A percentile compares a stretch with the other conserved stretches of the same genome.
phyloP scores from a whole-genome alignment of 2,329 filamentous ascomycete species.

The Periconia sp. region DNA sequence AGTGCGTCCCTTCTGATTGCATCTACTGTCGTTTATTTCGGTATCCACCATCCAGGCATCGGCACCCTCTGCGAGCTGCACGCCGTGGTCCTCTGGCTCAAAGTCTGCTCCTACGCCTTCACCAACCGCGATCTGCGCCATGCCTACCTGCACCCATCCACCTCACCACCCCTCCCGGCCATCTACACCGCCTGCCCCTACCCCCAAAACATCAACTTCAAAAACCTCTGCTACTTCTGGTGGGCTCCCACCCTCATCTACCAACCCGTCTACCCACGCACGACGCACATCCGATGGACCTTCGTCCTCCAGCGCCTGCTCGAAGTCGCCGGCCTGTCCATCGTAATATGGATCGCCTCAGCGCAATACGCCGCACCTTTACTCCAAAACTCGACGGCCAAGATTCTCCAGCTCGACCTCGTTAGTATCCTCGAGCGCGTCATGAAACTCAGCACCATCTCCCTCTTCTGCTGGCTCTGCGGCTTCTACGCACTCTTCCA shows the following conservation, averaged over 20 bases:
- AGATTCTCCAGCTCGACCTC: constrained; percentile 78
- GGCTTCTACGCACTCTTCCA: constrained; percentile 98
- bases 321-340: constrained; percentile 75
- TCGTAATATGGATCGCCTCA: constrained; percentile 93
- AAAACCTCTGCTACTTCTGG: constrained; percentile 94
- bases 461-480: constrained; percentile 92
- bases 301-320: constrained; percentile 83
- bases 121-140: constrained; percentile 95
- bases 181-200: constrained; percentile 85
- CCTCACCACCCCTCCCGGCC: constrained; percentile 72
- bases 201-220: constrained; percentile 83
- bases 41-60: constrained; percentile 90
- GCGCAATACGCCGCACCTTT: constrained; percentile 94
- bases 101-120: constrained; percentile 92
- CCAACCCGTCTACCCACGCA: constrained; percentile 92
- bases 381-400: constrained; percentile 84
- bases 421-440: constrained; percentile 83
- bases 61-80: constrained; percentile 89
- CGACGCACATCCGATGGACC: constrained; percentile 76
- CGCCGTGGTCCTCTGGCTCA: constrained; percentile 93
- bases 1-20: constrained; percentile 78
- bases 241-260: constrained; percentile 96
- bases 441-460: constrained; percentile 94
- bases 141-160: constrained; percentile 78
- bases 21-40: constrained; percentile 83